Conservation (phyloP, 164 flowering plant species). For the Macadamia integrifolia region DNA sequence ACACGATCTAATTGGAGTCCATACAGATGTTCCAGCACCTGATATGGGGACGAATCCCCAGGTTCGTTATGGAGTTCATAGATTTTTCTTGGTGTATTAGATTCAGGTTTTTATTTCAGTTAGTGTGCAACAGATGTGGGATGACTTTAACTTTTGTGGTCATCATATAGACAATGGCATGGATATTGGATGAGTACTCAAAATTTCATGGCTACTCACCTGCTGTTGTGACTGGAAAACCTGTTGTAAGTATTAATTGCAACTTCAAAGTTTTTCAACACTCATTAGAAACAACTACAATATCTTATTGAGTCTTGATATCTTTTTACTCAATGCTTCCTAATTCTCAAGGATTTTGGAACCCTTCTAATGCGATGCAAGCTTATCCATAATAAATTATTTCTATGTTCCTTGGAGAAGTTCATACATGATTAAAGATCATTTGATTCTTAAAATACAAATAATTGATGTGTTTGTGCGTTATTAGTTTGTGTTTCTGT, state of each 20-base stretch:
- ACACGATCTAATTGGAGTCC: constrained; percentile 84
- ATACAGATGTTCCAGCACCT: constrained; percentile 96
- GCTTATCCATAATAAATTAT: background rate
- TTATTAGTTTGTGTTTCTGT: background rate
- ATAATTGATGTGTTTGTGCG: background rate
- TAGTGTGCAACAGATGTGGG: background rate
- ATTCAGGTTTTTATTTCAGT: too few relatives aligned
- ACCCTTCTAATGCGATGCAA: background rate
- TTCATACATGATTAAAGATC: too few relatives aligned
- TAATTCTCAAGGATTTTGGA: too few relatives aligned
- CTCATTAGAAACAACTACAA: background rate
- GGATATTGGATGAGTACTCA: constrained; percentile 87
- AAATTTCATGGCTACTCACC: too few relatives aligned
- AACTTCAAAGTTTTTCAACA: background rate
- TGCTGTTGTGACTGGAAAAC: too few relatives aligned
- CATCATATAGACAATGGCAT: constrained; percentile 87
- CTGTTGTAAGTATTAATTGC: constrained; percentile 40
- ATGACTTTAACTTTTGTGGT: constrained; percentile 10
- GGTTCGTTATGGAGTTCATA: constrained; percentile 29
- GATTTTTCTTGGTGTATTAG: background rate
- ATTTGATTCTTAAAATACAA: background rate
- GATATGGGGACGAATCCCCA: constrained; percentile 98
- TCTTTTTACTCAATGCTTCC: too few relatives aligned
- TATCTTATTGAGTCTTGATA: background rate
- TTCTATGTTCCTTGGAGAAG: background rate